Evolutionary conservation across 2,329 filamentous ascomycete species (phyloP).

Genomic region (Alternaria metachromatica): DNA sequence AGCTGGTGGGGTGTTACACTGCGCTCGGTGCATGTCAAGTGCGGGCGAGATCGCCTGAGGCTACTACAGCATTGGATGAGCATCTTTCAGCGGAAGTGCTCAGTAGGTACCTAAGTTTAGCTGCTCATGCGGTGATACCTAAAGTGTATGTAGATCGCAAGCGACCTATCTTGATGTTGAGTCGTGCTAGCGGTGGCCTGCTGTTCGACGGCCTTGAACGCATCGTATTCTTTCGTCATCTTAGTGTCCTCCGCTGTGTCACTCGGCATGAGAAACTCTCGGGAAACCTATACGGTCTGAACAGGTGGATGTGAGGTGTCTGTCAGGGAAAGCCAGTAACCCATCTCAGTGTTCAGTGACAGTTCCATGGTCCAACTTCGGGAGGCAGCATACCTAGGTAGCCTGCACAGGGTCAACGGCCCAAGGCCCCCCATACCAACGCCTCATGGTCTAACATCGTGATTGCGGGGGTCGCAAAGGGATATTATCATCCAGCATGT

Average conservation of each 20-base stretch:
- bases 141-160: background rate
- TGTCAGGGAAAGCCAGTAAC: background rate
- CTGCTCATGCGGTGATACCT: background rate
- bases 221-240: background rate
- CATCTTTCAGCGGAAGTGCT: background rate
- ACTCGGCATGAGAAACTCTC: fast-evolving
- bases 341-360: background rate
- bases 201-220: background rate
- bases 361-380: background rate
- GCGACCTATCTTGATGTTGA: background rate
- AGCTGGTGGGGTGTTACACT: background rate
- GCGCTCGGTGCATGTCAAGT: background rate
- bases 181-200: background rate
- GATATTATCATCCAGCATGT: background rate
- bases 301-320: background rate
- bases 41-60: fast-evolving
- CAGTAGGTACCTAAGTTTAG: background rate
- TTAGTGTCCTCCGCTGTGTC: background rate
- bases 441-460: background rate
- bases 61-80: background rate
- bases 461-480: background rate
- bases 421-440: background rate
- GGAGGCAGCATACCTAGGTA: too few relatives aligned
- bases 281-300: background rate
- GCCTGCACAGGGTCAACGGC: background rate